Percentiles rank a stretch among this genome's conserved stretches.
phyloP scores from a whole-genome alignment of 2,329 filamentous ascomycete genomes.

The Trichoderma koningiopsis region DNA sequence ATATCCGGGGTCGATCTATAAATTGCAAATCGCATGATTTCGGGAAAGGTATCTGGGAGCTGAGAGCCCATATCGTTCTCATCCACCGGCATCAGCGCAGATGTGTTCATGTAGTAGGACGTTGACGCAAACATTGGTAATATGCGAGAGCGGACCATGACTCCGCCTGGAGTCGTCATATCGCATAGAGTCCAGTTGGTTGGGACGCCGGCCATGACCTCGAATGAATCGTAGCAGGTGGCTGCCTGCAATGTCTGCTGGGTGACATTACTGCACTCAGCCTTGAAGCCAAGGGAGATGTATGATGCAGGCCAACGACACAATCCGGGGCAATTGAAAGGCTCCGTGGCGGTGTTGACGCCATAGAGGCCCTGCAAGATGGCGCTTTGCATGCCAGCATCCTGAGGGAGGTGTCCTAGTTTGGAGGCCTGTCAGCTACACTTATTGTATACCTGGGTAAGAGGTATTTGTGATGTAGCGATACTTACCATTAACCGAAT shows the following conservation, averaged over 20 bases:
- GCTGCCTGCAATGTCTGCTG: neutral
- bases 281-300: neutral
- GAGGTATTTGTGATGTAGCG: neutral
- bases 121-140: neutral
- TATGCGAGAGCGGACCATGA: neutral
- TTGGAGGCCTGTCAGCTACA: too few species aligned
- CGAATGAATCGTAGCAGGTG: too few species aligned
- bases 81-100: too few species aligned
- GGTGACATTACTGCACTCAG: neutral
- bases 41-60: neutral
- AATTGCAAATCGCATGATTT: neutral
- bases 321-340: neutral
- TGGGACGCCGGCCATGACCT: too few species aligned
- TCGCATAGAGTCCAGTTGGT: neutral
- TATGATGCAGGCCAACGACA: neutral
- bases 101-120: neutral
- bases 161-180: neutral
- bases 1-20: neutral
- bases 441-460: neutral
- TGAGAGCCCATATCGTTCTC: accelerated
- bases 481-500: too few species aligned
- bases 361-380: neutral
- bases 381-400: neutral
- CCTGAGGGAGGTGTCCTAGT: too few species aligned
- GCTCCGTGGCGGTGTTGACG: neutral